These are phyloP conservation scores for Mycena epipterygia DNA, from an alignment of 768 basidiomycete genomes.

Conservation along the genomic window DNA sequence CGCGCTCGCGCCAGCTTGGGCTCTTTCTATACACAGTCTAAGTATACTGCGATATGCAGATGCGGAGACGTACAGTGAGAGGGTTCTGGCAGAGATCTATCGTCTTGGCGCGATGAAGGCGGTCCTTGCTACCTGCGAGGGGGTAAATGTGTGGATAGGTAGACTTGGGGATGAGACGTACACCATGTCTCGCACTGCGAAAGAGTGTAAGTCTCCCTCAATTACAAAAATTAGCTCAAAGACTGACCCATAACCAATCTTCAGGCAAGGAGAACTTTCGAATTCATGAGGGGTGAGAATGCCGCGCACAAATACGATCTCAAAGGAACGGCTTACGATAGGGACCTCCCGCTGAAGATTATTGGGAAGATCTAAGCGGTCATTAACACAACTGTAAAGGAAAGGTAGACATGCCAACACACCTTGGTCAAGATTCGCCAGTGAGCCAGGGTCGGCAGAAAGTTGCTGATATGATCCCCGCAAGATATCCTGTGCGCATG, in stretches of 20 bases:
- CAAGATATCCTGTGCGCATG: constrained; percentile 75
- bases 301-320: background rate
- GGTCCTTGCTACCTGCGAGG: constrained; percentile 80
- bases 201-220: constrained; percentile 14
- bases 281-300: background rate
- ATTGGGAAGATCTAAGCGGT: constrained; percentile 86
- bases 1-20: constrained; percentile 94
- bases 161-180: constrained; percentile 50
- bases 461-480: constrained; percentile 94
- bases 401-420: constrained; percentile 1
- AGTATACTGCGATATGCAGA: background rate
- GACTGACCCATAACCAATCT: constrained; percentile 94
- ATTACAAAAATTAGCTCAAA: background rate
- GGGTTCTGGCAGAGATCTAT: constrained; percentile 99
- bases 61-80: constrained; percentile 75
- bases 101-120: constrained; percentile 85
- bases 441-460: constrained; percentile 93
- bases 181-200: constrained; percentile 98
- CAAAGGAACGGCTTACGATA: constrained; percentile 72
- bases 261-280: constrained; percentile 89
- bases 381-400: background rate
- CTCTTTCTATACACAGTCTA: constrained; percentile 81
- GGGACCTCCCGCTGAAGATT: constrained; percentile 94
- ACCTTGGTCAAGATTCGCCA: constrained; percentile 97
- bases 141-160: background rate